Conservation (phyloP, 2,329 filamentous ascomycete species). For the Aspergillus oerlinghausenensis region DNA sequence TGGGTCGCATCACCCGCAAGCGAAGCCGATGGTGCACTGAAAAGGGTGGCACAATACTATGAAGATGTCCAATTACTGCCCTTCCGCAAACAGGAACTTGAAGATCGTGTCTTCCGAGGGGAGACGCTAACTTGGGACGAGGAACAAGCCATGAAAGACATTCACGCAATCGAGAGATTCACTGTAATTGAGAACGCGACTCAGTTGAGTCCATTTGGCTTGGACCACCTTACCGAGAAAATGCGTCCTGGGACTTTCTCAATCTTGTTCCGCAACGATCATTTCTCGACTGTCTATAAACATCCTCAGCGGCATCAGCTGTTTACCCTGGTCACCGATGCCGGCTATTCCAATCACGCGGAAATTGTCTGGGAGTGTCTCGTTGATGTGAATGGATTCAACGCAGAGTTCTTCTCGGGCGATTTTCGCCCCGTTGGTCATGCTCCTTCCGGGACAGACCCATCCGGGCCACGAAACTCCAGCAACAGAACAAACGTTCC, state of each 20-base stretch:
- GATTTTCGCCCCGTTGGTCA: conserved; percentile 84
- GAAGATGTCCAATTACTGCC: conserved; percentile 88
- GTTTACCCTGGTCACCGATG: conserved; percentile 84
- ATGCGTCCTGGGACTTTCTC: conserved; percentile 74
- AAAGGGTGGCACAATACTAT: conserved; percentile 73
- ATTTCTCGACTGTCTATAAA: conserved; percentile 91
- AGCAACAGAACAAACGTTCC: conserved; percentile 16
- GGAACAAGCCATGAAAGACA: conserved; percentile 75
- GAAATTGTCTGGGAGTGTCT: conserved; percentile 96
- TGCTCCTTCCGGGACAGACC: conserved; percentile 27
- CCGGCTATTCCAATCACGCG: conserved; percentile 79
- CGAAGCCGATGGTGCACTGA: conserved; percentile 64
- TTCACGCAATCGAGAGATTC: conserved; percentile 78
- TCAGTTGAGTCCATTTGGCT: conserved; percentile 77
- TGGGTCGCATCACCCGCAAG: conserved; percentile 73
- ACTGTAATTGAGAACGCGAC: conserved; percentile 69
- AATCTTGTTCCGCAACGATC: conserved; percentile 94
- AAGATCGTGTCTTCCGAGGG: conserved; percentile 64
- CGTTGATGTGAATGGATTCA: conserved; percentile 78
- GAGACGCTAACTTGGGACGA: conserved; percentile 64
- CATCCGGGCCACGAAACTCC: conserved; percentile 23
- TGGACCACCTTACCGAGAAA: conserved; percentile 66
- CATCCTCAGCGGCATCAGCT: conserved; percentile 73
- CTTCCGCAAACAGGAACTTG: conserved; percentile 83
- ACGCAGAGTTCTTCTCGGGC: conserved; percentile 79